Conservation (phyloP, 2,329 filamentous ascomycete species). For the Mycosphaerella arachidis region DNA sequence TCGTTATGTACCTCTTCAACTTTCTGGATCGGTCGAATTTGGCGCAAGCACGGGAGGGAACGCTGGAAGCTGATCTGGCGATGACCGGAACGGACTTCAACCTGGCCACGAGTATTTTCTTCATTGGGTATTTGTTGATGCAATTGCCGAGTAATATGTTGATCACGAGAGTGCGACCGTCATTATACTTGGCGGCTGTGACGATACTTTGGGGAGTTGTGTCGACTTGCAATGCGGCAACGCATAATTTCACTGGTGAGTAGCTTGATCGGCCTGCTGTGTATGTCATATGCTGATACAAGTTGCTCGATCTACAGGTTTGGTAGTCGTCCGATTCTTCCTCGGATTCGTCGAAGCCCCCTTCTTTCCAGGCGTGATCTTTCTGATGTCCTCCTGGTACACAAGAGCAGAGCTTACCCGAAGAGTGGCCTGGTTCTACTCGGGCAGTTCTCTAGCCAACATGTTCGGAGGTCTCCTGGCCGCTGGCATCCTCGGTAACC, state of each 20-base stretch:
- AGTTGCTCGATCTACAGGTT: constrained; percentile 17
- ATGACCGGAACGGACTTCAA: constrained; percentile 57
- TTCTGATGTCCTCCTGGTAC: constrained; percentile 49
- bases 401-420: constrained; percentile 42
- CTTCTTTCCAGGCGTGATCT: constrained; percentile 48
- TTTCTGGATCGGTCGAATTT: constrained; percentile 57
- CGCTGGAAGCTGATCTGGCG: constrained; percentile 49
- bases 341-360: constrained; percentile 49
- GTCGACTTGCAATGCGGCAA: constrained; percentile 46
- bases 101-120: constrained; percentile 51
- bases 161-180: constrained; percentile 51
- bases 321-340: constrained; percentile 48
- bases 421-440: constrained; percentile 24
- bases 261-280: neutral
- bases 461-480: constrained; percentile 29
- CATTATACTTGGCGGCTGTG: constrained; percentile 49
- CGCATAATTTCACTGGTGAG: constrained; percentile 35
- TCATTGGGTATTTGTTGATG: constrained; percentile 58
- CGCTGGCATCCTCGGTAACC: constrained; percentile 43
- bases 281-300: neutral
- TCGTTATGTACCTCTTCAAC: constrained; percentile 72
- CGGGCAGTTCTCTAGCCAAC: constrained; percentile 33
- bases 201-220: constrained; percentile 43
- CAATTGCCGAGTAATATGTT: constrained; percentile 59
- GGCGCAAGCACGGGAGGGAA: constrained; percentile 52